Evolutionary conservation across 352 stramenopile genomes (phyloP), one percentile per base, ranked within the genome.

Genomic region (Phytophthora ohioensis): DNA sequence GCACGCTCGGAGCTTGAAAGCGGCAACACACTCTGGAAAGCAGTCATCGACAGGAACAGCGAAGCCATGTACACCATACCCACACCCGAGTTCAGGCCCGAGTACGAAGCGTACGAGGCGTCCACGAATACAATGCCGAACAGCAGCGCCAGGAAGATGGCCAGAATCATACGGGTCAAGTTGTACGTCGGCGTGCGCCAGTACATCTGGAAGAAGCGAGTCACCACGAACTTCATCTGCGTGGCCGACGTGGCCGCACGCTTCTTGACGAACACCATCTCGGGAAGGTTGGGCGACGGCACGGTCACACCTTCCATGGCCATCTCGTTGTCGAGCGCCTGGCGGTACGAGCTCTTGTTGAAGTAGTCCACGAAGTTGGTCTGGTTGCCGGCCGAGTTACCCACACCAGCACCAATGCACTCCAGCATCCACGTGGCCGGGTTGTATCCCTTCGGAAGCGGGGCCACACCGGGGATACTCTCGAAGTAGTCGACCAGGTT

Each of bases 361-460:
- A 73, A 73, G 43, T 21, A 64, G 9, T 57, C 36, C 36, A 73
- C 66, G n/a, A 73, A 73, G 73, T 78, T 45, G 13, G 17, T 57
- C 13, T 57, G 31, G 2, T 51, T 12, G 12, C 17, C 57, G 4
- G 56, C 45, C 4, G 9, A 13, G 38, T 47, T 74, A 30, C 53
- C 38, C 15, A 73, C 63, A 15, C 76, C 85, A 2, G 76, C 79
- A 11, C 79, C 77, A 27, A 86, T 85, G 17, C 73, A 77, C 35
- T 86, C 80, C 2, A 97, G 57, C 87, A 97, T 94, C 87, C 87
- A 97, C 32, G 87, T 94, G 4, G 88, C 86, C 6, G 91, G 91
- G 61, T 78, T 79, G 57, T 72, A 65, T 8, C 57, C 64, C 3
- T 38, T 52, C 32, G 80, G 77, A 35, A 71, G 66, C 0, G 66